A percentile compares a stretch with the other conserved stretches of the same genome.
Conservation (phyloP, 2,329 filamentous ascomycete species). For the Chrysosporium keratinophilum region DNA sequence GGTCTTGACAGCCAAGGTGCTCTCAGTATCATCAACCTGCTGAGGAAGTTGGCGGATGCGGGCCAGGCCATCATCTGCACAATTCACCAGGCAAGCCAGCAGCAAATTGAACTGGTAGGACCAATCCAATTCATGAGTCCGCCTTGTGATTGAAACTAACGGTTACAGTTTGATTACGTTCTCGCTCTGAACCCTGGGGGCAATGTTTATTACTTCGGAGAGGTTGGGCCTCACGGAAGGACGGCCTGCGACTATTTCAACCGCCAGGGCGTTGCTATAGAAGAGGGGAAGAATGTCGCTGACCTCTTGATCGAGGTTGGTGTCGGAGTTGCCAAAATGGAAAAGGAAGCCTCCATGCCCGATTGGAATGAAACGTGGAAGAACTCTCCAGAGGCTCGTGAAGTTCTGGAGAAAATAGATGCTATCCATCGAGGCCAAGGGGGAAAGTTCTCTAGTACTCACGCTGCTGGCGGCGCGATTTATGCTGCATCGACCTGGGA, state of each 20-base stretch:
- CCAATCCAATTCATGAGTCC: constrained; percentile 51
- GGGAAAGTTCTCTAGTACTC: constrained; percentile 22
- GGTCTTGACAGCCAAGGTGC: constrained; percentile 60
- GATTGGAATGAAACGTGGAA: constrained; percentile 70
- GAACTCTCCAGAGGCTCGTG: constrained; percentile 50
- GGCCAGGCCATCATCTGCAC: constrained; percentile 84
- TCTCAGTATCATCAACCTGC: constrained; percentile 51
- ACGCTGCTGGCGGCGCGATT: constrained; percentile 34
- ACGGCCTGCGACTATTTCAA: constrained; percentile 58
- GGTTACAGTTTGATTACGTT: constrained; percentile 77
- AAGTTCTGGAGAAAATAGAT: constrained; percentile 52
- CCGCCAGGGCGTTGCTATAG: constrained; percentile 54
- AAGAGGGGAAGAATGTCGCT: constrained; percentile 55
- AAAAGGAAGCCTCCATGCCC: constrained; percentile 33
- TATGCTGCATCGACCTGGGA: constrained; percentile 51
- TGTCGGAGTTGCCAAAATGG: constrained; percentile 48
- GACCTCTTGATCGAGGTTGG: constrained; percentile 58
- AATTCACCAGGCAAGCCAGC: constrained; percentile 61
- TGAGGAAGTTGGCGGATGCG: constrained; percentile 53
- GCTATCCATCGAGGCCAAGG: constrained; percentile 40
- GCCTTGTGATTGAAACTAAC: constrained; percentile 48
- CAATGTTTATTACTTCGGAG: constrained; percentile 63
- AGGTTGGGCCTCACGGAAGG: constrained; percentile 55
- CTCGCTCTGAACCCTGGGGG: constrained; percentile 68
- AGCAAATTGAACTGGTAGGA: constrained; percentile 46